Conservation (phyloP, 2,329 filamentous ascomycete genomes). For the Xylaria sp. region DNA sequence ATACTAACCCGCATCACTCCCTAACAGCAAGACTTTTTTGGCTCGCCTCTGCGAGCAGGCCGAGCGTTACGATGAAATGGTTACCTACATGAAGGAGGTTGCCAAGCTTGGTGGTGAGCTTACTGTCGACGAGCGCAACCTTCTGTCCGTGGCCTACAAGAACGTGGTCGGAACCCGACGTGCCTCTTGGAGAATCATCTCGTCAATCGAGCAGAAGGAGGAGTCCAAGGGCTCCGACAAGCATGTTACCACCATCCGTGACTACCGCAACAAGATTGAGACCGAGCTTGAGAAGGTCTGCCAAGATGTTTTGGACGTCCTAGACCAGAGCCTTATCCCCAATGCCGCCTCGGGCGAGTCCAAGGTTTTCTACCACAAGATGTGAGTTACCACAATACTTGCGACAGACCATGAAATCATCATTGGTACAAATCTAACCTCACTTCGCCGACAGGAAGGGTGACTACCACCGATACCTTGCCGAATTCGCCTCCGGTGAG, state of each 20-base stretch:
- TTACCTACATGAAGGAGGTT: slow-evolving; percentile 99
- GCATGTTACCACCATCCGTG: slow-evolving; percentile 91
- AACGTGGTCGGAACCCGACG: slow-evolving; percentile 98
- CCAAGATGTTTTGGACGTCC: slow-evolving; percentile 94
- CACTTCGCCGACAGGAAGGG: slow-evolving; percentile 71
- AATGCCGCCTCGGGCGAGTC: slow-evolving; percentile 96
- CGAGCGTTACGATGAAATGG: slow-evolving; percentile 99
- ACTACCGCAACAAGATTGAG: slow-evolving; percentile 99
- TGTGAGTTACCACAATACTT: slow-evolving; percentile 62
- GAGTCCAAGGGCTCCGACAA: slow-evolving; percentile 97
- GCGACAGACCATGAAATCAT: background rate
- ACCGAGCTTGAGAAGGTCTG: slow-evolving; percentile 96
- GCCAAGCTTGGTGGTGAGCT: slow-evolving; percentile 83
- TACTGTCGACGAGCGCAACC: slow-evolving; percentile 96
- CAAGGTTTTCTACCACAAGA: slow-evolving; percentile 99
- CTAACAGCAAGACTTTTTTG: slow-evolving; percentile 94
- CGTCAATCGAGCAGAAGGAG: slow-evolving; percentile 99
- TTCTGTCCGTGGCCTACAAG: slow-evolving; percentile 99
- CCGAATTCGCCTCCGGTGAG: slow-evolving; percentile 90
- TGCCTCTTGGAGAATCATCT: slow-evolving; percentile 99
- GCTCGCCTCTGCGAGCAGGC: slow-evolving; percentile 99
- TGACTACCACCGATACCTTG: slow-evolving; percentile 94
- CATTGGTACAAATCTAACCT: slow-evolving; percentile 14
- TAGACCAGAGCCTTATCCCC: slow-evolving; percentile 91
- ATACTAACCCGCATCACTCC: slow-evolving; percentile 22